Conservation (phyloP, 2,329 filamentous ascomycete genomes). For the Trichoderma breve region DNA sequence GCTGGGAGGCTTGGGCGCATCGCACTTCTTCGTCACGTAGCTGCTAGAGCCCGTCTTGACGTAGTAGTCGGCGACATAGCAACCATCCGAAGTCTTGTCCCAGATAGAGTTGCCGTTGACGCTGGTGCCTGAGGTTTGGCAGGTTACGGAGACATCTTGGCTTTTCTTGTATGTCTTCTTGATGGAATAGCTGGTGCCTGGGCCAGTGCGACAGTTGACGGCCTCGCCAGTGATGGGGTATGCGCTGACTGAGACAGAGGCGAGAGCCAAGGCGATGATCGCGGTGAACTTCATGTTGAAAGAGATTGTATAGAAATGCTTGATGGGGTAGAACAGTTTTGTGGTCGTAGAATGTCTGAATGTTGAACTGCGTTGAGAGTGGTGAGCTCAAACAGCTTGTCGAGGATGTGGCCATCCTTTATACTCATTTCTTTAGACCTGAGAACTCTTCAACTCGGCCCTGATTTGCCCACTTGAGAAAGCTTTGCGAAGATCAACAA, state of each 20-base stretch:
- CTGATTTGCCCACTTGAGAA: not conserved
- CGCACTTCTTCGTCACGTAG: constrained; percentile 13
- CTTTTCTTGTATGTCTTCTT: constrained; percentile 20
- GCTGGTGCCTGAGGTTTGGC: constrained; percentile 21
- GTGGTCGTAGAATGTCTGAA: not conserved
- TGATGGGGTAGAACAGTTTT: not conserved
- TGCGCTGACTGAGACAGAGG: not conserved
- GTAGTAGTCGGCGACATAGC: constrained; percentile 23
- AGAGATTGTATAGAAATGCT: not conserved
- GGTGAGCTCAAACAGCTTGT: not conserved
- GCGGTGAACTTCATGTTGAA: constrained; percentile 8
- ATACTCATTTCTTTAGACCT: not conserved
- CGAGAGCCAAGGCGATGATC: not conserved
- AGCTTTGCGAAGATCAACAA: not conserved
- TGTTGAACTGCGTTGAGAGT: not conserved
- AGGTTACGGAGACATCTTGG: constrained; percentile 20
- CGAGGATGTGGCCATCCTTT: not conserved
- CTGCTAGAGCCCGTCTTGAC: constrained; percentile 22
- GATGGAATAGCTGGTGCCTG: constrained; percentile 16
- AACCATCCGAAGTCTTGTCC: constrained; percentile 22
- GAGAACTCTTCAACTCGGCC: not conserved
- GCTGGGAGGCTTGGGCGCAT: not conserved
- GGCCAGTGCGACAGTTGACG: constrained; percentile 23
- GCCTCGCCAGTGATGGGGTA: constrained; percentile 19
- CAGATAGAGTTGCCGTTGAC: constrained; percentile 21